phyloP scores from a whole-genome alignment of 2,329 filamentous ascomycete species.

The Huntiella moniliformis region DNA sequence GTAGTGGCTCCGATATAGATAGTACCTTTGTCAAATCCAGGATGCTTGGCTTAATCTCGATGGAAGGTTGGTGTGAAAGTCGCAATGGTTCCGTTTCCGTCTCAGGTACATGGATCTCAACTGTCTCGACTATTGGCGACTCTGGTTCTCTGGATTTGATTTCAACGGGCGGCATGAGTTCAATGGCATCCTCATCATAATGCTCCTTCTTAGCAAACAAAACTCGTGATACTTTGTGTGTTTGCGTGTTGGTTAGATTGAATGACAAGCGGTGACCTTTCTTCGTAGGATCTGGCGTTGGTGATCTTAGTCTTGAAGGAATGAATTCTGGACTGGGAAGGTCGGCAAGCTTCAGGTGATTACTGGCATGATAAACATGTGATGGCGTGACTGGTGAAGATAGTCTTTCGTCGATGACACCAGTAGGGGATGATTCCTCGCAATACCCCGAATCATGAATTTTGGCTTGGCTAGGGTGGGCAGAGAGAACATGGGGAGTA shows the following conservation, averaged over 20 bases:
- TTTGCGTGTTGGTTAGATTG: too few species aligned
- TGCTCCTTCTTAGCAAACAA: constrained; percentile 1
- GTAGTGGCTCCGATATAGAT: neutral
- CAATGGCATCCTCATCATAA: neutral
- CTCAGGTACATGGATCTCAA: neutral
- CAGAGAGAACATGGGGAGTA: constrained; percentile 13
- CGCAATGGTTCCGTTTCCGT: neutral
- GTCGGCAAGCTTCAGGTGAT: neutral
- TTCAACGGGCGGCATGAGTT: constrained; percentile 4
- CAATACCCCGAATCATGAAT: constrained; percentile 1
- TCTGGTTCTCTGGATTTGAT: neutral
- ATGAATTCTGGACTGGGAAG: neutral
- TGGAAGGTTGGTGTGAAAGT: neutral
- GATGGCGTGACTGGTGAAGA: neutral
- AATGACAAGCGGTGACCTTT: neutral
- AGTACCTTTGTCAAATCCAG: neutral
- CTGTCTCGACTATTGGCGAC: too few species aligned
- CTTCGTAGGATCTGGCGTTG: constrained; percentile 2
- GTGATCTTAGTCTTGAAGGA: neutral
- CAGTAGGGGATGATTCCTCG: neutral
- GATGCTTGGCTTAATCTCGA: neutral
- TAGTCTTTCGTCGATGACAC: neutral
- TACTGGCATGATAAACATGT: neutral
- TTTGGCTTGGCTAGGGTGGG: constrained; percentile 1
- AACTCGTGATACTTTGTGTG: constrained; percentile 2